Evolutionary conservation across 192 early-diverging fungal genomes (phyloP).

Genomic region (Coemansia sp.): DNA sequence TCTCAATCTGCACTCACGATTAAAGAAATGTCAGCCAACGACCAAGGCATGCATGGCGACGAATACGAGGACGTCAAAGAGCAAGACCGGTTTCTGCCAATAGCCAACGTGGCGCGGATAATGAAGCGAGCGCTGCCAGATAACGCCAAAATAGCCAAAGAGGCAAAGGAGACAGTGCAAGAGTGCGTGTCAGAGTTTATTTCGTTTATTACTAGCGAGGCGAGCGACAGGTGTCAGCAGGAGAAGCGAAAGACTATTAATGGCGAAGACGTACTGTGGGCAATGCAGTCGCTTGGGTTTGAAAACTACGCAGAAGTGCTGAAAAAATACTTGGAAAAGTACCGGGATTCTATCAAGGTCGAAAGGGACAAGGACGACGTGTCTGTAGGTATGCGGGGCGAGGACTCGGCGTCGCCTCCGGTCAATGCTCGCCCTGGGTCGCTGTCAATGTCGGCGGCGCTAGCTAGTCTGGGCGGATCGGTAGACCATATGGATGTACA

Average conservation of each 20-base stretch:
- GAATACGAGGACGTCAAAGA: constrained; percentile 82
- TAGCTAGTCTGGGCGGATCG: constrained; percentile 17
- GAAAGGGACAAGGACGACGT: constrained; percentile 50
- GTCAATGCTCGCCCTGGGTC: constrained; percentile 8
- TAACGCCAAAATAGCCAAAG: constrained; percentile 97
- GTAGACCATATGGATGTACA: constrained; percentile 32
- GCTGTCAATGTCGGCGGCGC: constrained; percentile 15
- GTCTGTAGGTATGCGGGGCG: constrained; percentile 14
- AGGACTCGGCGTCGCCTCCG: constrained; percentile 23
- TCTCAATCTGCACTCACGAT: background rate
- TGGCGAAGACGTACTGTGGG: constrained; percentile 98
- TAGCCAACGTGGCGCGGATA: constrained; percentile 93
- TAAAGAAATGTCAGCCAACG: constrained; percentile 33
- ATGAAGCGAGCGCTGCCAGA: constrained; percentile 97
- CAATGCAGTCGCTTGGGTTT: constrained; percentile 96
- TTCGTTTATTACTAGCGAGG: constrained; percentile 97
- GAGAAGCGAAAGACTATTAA: constrained; percentile 99
- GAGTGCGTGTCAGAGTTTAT: constrained; percentile 99
- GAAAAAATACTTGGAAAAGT: constrained; percentile 86
- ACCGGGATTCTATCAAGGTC: constrained; percentile 66
- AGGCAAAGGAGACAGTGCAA: constrained; percentile 94
- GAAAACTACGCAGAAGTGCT: constrained; percentile 92
- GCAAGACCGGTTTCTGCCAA: constrained; percentile 95
- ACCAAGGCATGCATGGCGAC: constrained; percentile 32
- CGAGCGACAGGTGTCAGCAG: constrained; percentile 87